Percentiles rank a stretch among this genome's conserved stretches.
These are phyloP conservation scores for Pseudocercospora fuligena DNA, from an alignment of 2,329 filamentous ascomycete species.

Conservation along the genomic window DNA sequence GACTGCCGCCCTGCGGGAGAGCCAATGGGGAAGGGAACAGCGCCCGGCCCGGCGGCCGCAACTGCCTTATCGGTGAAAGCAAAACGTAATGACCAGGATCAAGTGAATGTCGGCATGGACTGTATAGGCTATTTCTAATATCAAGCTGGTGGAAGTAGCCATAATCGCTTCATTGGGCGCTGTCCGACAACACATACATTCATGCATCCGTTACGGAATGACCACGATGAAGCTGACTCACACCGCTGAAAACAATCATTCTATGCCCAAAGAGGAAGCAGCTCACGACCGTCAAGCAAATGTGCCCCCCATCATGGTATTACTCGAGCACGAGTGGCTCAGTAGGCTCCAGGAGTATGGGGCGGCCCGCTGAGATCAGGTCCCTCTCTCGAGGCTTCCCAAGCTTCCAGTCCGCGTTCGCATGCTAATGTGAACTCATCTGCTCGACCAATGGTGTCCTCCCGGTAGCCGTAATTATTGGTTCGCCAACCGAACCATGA, in stretches of 20 bases:
- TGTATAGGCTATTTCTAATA: background rate
- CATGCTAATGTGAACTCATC: conserved; percentile 27
- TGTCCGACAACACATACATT: background rate
- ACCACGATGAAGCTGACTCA: background rate
- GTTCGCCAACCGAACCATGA: conserved; percentile 67
- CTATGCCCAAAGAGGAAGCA: background rate
- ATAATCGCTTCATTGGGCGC: background rate
- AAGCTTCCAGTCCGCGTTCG: conserved; percentile 33
- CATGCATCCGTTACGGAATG: background rate
- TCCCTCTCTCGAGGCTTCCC: conserved; percentile 21
- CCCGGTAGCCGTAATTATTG: conserved; percentile 62
- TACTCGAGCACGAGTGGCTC: background rate
- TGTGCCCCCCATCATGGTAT: background rate
- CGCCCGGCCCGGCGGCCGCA: background rate
- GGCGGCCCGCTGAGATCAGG: conserved; percentile 11
- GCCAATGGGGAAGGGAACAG: conserved; percentile 9
- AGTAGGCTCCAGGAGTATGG: conserved; percentile 1
- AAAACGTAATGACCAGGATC: background rate
- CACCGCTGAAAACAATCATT: background rate
- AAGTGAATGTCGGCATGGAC: conserved; percentile 3
- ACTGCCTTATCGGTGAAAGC: background rate
- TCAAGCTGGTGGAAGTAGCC: background rate
- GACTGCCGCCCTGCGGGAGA: conserved; percentile 10
- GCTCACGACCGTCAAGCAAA: background rate
- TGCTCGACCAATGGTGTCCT: conserved; percentile 51